These are phyloP conservation scores for Solanum clarkiae DNA, from an alignment of 257 asterid species.

Conservation along the genomic window DNA sequence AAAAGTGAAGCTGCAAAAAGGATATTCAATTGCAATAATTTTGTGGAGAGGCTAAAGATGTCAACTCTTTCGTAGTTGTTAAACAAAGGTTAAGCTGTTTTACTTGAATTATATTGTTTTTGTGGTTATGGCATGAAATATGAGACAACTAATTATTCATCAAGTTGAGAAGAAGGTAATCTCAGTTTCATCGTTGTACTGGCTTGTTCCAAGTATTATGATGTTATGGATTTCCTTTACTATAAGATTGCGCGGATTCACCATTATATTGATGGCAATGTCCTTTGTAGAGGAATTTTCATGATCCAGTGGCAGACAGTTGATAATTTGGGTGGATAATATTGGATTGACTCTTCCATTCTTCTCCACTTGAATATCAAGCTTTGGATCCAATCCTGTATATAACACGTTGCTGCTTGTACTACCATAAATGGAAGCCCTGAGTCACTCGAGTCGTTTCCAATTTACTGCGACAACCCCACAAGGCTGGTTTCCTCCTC, in stretches of 20 bases:
- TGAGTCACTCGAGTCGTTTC: not conserved
- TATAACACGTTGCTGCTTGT: not conserved
- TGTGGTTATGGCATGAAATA: not conserved
- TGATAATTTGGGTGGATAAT: not conserved
- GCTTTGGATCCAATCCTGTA: not conserved
- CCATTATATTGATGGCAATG: not conserved
- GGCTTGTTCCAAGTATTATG: not conserved
- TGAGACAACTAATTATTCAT: not conserved
- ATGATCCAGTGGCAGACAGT: not conserved
- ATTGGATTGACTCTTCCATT: not conserved
- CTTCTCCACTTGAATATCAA: not conserved
- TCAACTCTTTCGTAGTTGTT: not conserved
- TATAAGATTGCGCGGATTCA: not conserved
- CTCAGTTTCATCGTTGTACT: not conserved
- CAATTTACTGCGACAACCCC: not conserved
- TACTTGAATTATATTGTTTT: not conserved
- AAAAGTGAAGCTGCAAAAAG: not conserved
- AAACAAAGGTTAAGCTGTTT: not conserved
- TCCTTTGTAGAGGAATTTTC: not conserved
- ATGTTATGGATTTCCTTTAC: not conserved
- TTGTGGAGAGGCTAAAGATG: not conserved
- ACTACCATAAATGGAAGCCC: not conserved
- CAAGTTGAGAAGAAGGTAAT: not conserved
- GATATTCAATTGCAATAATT: not conserved
- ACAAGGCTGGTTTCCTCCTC: not conserved